phyloP scores from a whole-genome alignment of 1,284 basidiomycete species.

The Microbotryum lychnidis-dioicae region DNA sequence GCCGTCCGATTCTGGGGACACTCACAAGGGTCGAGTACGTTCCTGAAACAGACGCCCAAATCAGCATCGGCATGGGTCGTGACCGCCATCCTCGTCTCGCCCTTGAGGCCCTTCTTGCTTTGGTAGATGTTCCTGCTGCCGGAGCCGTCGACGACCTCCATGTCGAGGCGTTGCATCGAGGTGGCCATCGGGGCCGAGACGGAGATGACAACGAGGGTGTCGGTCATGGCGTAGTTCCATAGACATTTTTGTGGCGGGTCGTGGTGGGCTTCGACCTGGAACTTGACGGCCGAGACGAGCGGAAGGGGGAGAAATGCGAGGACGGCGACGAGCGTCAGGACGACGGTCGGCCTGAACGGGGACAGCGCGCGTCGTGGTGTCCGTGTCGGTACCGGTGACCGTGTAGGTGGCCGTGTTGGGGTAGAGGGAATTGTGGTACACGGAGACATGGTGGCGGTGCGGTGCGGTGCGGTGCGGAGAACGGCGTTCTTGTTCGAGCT shows the following conservation, averaged over 20 bases:
- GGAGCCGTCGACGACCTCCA: constrained; percentile 88
- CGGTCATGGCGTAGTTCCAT: constrained; percentile 82
- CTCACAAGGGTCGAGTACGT: constrained; percentile 63
- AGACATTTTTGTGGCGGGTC: constrained; percentile 73
- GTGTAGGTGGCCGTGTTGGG: neutral
- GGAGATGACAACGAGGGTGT: constrained; percentile 86
- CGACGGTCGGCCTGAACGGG: neutral
- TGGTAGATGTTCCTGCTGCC: constrained; percentile 83
- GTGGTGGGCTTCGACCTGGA: constrained; percentile 58
- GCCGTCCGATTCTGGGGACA: constrained; percentile 27
- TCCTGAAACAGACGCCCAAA: constrained; percentile 89
- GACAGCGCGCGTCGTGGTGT: neutral
- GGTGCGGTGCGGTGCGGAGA: no score
- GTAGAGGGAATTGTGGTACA: no score
- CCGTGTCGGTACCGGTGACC: neutral
- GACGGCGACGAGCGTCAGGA: neutral
- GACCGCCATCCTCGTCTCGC: constrained; percentile 85
- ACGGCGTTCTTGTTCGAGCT: no score
- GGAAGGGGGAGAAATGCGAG: no score
- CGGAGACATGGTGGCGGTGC: no score
- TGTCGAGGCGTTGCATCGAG: constrained; percentile 58
- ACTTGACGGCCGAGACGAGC: constrained; percentile 61
- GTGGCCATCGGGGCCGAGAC: constrained; percentile 39
- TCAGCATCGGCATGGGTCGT: constrained; percentile 91
- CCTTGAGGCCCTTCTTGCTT: constrained; percentile 76